These are phyloP conservation scores for Wickerhamomyces kurtzmanii DNA, from an alignment of 805 yeast species.

Conservation along the genomic window DNA sequence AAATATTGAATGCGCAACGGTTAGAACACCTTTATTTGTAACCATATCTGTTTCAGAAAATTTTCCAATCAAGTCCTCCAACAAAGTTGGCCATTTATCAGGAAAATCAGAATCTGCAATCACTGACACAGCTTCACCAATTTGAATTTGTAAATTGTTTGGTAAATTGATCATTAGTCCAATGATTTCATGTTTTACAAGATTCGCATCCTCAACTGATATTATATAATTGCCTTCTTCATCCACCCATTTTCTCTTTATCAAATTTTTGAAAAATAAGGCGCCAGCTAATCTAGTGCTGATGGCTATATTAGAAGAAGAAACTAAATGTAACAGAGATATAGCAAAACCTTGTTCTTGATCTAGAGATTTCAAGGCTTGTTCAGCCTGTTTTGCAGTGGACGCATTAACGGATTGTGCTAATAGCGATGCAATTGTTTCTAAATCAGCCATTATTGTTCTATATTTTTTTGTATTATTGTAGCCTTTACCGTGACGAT, in stretches of 20 bases:
- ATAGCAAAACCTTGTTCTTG: slow-evolving; percentile 64
- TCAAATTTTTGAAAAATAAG: slow-evolving; percentile 78
- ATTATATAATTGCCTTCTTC: slow-evolving; percentile 76
- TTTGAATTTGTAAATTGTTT: slow-evolving; percentile 73
- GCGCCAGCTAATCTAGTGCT: slow-evolving; percentile 81
- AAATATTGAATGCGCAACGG: slow-evolving; percentile 92
- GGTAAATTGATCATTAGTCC: slow-evolving; percentile 83
- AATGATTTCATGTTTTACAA: slow-evolving; percentile 69
- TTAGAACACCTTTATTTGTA: slow-evolving; percentile 74
- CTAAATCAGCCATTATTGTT: slow-evolving; percentile 32
- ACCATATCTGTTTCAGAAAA: slow-evolving; percentile 57
- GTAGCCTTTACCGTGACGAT: no score
- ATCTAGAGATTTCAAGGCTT: slow-evolving; percentile 53
- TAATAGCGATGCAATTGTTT: slow-evolving; percentile 41
- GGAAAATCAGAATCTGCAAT: slow-evolving; percentile 98
- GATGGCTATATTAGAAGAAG: slow-evolving; percentile 40
- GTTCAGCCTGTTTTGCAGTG: slow-evolving; percentile 60
- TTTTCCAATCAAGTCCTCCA: slow-evolving; percentile 63
- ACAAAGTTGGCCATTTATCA: slow-evolving; percentile 70
- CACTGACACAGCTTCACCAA: slow-evolving; percentile 86
- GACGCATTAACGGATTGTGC: slow-evolving; percentile 58
- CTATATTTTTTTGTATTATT: background rate
- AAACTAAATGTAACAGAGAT: slow-evolving; percentile 67
- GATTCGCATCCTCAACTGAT: slow-evolving; percentile 46
- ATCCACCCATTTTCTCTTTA: slow-evolving; percentile 82